Conservation (phyloP, 1,284 basidiomycete genomes). For the Ganoderma meredithae region DNA sequence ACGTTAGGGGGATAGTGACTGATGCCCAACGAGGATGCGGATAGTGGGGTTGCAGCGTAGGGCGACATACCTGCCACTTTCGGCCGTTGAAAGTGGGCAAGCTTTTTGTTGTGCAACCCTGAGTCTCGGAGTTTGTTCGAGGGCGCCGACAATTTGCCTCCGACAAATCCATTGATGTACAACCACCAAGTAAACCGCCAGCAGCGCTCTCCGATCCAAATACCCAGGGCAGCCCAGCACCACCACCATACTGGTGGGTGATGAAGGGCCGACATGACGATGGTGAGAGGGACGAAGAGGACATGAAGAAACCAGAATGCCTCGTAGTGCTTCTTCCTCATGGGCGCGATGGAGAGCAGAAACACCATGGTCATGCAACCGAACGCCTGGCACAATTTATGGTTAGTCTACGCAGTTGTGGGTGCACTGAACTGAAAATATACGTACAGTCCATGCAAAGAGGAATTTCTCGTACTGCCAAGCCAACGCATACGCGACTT, state of each 20-base stretch:
- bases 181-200: conserved; percentile 69
- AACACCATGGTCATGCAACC: conserved; percentile 74
- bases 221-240: conserved; percentile 67
- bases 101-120: conserved; percentile 12
- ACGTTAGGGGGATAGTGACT: conserved; percentile 27
- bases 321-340: conserved; percentile 79
- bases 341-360: conserved; percentile 64
- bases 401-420: conserved; percentile 1
- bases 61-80: conserved; percentile 6
- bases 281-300: conserved; percentile 66
- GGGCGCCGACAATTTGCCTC: conserved; percentile 24
- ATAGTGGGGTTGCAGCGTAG: conserved; percentile 6
- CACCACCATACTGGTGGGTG: conserved; percentile 76
- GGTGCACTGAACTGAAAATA: background rate
- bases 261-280: conserved; percentile 71
- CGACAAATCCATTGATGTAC: conserved; percentile 66
- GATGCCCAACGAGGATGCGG: conserved; percentile 18
- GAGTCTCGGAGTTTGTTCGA: conserved; percentile 23
- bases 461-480: conserved; percentile 78
- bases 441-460: conserved; percentile 74
- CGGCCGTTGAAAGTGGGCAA: conserved; percentile 6
- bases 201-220: conserved; percentile 74
- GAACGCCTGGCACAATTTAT: conserved; percentile 59
- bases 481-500: conserved; percentile 66
- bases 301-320: conserved; percentile 80